phyloP scores from a whole-genome alignment of 1,284 basidiomycete genomes.

The Cutaneotrichosporon sp. region DNA sequence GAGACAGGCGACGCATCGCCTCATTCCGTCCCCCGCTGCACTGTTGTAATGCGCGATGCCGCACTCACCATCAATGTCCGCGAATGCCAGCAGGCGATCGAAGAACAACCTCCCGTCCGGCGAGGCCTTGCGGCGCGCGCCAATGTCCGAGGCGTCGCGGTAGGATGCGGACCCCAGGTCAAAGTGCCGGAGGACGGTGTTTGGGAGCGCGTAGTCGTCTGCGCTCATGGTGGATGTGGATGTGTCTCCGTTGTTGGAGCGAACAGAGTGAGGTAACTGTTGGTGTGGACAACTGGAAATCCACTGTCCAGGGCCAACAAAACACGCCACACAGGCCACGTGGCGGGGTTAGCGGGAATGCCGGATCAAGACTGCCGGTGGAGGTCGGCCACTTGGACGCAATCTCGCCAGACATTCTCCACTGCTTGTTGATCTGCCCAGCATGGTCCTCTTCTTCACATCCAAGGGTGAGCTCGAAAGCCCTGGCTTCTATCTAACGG shows the following conservation, averaged over 20 bases:
- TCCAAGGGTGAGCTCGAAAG: slow-evolving; percentile 54
- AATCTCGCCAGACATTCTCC: background rate
- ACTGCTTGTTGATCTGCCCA: no score
- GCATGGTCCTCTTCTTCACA: slow-evolving; percentile 64
- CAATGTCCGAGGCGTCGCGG: slow-evolving; percentile 18
- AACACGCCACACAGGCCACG: background rate
- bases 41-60: background rate
- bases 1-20: no score
- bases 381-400: background rate
- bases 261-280: background rate
- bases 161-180: slow-evolving; percentile 43
- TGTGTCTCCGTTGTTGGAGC: background rate
- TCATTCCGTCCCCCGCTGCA: no score
- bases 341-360: background rate
- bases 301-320: background rate
- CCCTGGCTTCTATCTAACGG: slow-evolving; percentile 2
- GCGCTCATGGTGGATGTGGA: slow-evolving; percentile 12
- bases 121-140: slow-evolving; percentile 20
- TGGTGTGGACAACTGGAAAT: background rate
- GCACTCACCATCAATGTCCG: slow-evolving; percentile 37
- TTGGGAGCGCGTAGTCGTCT: slow-evolving; percentile 40
- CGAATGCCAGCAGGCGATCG: slow-evolving; percentile 40
- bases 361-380: background rate
- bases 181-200: slow-evolving; percentile 39
- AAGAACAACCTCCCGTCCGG: slow-evolving; percentile 41